These are phyloP conservation scores for Fusarium irregulare DNA, from an alignment of 2,329 filamentous ascomycete species.

Conservation along the genomic window DNA sequence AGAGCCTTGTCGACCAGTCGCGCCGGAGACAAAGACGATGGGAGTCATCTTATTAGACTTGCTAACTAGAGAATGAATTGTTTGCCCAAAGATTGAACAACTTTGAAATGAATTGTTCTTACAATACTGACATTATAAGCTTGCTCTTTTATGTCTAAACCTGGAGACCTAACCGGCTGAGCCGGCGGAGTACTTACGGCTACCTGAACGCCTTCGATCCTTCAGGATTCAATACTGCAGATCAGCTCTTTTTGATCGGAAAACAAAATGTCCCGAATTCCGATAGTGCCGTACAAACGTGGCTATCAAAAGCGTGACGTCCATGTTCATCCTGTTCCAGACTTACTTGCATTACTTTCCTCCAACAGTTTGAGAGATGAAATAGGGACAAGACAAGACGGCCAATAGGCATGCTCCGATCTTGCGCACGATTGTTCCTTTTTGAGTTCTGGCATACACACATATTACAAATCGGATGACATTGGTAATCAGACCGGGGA, in stretches of 20 bases:
- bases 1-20: constrained; percentile 9
- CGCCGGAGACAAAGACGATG: constrained; percentile 4
- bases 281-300: not conserved
- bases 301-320: not conserved
- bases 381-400: not conserved
- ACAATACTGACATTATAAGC: not conserved
- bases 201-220: not conserved
- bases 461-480: not conserved
- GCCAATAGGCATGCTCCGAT: not conserved
- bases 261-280: not conserved
- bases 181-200: not conserved
- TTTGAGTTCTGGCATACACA: not conserved
- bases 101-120: not conserved
- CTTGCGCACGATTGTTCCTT: not conserved
- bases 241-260: too few species aligned
- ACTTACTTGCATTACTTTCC: not conserved
- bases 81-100: not conserved
- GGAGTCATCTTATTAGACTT: not conserved
- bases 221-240: not conserved
- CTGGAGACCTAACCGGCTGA: not conserved
- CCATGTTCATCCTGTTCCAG: not conserved
- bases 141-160: not conserved
- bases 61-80: too few species aligned
- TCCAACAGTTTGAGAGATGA: not conserved
- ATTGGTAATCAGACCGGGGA: not conserved